Conservation (phyloP, 768 basidiomycete species). For the Amanita thiersii region DNA sequence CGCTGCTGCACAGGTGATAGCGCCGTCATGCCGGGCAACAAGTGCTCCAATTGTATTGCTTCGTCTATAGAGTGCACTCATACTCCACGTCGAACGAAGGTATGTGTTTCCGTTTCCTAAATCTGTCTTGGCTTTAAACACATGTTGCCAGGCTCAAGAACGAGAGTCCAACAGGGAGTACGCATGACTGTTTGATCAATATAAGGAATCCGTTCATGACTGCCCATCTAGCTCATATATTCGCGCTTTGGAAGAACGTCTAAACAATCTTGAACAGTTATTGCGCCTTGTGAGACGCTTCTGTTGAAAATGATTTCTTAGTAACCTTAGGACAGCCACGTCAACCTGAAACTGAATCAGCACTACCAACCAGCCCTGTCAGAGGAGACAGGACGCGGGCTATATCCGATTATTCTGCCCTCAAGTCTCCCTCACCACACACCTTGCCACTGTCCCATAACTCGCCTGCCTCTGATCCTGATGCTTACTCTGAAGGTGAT, state of each 20-base stretch:
- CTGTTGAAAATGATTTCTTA: neutral
- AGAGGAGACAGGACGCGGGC: neutral
- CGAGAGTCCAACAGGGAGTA: conserved; percentile 29
- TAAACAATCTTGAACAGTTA: conserved; percentile 22
- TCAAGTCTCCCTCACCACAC: conserved; percentile 13
- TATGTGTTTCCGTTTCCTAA: conserved; percentile 15
- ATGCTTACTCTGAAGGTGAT: neutral
- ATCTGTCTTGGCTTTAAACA: neutral
- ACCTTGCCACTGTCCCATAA: conserved; percentile 10
- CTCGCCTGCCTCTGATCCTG: conserved; percentile 8
- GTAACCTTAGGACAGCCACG: neutral
- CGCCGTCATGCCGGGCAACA: conserved; percentile 43
- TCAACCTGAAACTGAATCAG: neutral
- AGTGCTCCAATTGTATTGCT: conserved; percentile 48
- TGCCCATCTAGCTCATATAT: conserved; percentile 18
- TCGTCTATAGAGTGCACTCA: conserved; percentile 47
- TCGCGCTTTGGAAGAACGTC: conserved; percentile 19
- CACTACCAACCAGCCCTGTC: neutral
- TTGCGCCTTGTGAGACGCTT: conserved; percentile 16
- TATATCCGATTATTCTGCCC: conserved; percentile 7
- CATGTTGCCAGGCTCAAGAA: conserved; percentile 16
- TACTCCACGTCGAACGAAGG: conserved; percentile 42
- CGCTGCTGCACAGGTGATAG: conserved; percentile 42
- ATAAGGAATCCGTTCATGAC: neutral
- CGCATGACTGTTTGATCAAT: neutral